phyloP scores from a whole-genome alignment of 2,329 filamentous ascomycete species.

The Scedosporium boydii region DNA sequence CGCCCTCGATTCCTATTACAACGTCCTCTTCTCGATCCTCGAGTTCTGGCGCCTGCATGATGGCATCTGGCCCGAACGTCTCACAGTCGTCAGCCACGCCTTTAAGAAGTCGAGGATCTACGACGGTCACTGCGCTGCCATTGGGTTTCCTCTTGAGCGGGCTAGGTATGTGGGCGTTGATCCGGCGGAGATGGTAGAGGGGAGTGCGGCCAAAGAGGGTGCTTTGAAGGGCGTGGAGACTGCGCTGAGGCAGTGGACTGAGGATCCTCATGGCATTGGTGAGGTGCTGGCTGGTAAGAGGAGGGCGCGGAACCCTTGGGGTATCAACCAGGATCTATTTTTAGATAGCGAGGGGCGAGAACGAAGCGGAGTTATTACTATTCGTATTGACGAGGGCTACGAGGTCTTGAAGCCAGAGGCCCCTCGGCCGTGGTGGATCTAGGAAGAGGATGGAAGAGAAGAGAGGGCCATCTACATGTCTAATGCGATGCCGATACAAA shows the following conservation, averaged over 20 bases:
- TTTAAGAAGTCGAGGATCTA: constrained; percentile 59
- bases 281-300: constrained; percentile 37
- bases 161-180: constrained; percentile 54
- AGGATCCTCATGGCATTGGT: constrained; percentile 42
- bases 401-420: constrained; percentile 30
- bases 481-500: no score
- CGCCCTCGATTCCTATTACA: constrained; percentile 80
- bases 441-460: background rate
- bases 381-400: constrained; percentile 19
- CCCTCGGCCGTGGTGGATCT: constrained; percentile 28
- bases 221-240: constrained; percentile 31
- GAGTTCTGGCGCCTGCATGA: constrained; percentile 42
- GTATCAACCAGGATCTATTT: constrained; percentile 34
- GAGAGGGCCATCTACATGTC: no score
- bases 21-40: constrained; percentile 65
- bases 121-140: constrained; percentile 52
- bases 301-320: constrained; percentile 39
- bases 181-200: constrained; percentile 37
- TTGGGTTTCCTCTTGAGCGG: constrained; percentile 39
- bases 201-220: constrained; percentile 21
- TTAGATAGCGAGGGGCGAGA: constrained; percentile 19
- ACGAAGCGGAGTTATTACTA: constrained; percentile 28
- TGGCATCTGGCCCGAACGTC: constrained; percentile 39
- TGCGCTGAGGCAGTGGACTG: constrained; percentile 38
- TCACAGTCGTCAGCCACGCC: constrained; percentile 59